phyloP scores from a whole-genome alignment of 257 asterid species.

The Mitragyna speciosa region DNA sequence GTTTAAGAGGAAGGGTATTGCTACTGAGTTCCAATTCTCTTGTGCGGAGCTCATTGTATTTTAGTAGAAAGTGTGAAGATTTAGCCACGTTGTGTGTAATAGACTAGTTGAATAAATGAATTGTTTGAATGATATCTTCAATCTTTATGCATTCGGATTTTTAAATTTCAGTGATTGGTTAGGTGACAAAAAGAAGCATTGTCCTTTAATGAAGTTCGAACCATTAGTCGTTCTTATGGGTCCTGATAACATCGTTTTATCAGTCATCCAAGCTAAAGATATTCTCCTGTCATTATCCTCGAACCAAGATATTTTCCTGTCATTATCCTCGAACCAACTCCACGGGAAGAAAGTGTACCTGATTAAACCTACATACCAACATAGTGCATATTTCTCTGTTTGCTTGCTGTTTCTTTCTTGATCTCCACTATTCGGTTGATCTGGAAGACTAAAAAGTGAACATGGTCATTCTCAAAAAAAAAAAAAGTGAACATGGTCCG shows the following conservation, averaged over 20 bases:
- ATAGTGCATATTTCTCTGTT: too few relatives aligned
- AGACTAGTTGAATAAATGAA: background rate
- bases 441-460: too few relatives aligned
- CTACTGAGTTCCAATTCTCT: background rate
- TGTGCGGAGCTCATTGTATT: background rate
- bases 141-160: background rate
- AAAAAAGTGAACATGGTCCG: too few relatives aligned
- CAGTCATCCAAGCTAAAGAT: background rate
- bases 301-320: too few relatives aligned
- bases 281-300: conserved; percentile 3
- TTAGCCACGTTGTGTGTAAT: background rate
- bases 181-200: background rate
- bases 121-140: background rate
- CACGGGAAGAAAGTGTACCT: background rate
- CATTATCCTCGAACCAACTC: background rate
- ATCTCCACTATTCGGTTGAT: too few relatives aligned
- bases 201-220: background rate
- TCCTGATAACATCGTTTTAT: background rate
- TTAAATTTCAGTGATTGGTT: background rate
- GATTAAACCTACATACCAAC: too few relatives aligned
- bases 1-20: background rate
- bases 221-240: background rate
- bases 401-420: too few relatives aligned
- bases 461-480: too few relatives aligned
- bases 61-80: background rate